Evolutionary conservation across 2,329 filamentous ascomycete species (phyloP).

Genomic region (Claviceps pazoutovae): DNA sequence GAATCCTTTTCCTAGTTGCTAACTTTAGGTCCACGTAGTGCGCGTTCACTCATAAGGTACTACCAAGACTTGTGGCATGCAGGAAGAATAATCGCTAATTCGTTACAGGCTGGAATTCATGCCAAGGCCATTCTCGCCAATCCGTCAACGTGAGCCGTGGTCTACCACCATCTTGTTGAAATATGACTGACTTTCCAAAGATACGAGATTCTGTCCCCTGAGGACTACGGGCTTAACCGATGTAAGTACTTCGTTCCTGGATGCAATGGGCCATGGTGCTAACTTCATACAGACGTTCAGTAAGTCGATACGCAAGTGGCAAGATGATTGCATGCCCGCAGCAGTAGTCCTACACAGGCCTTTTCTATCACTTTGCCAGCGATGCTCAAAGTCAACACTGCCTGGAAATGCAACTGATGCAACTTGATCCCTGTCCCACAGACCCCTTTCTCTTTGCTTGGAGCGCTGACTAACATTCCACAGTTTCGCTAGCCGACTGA

Average conservation of each 20-base stretch:
- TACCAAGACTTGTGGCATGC: not conserved
- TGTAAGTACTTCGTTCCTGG: not conserved
- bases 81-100: not conserved
- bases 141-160: not conserved
- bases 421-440: not conserved
- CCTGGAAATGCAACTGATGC: not conserved
- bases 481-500: conserved; percentile 30
- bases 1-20: not conserved
- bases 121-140: conserved; percentile 14
- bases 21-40: not conserved
- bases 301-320: not conserved
- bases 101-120: conserved; percentile 18
- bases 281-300: conserved; percentile 1
- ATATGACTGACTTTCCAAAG: conserved; percentile 26
- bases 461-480: not conserved
- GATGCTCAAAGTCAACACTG: not conserved
- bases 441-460: no score
- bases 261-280: not conserved
- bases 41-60: conserved; percentile 1
- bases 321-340: not conserved
- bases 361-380: not conserved
- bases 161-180: not conserved
- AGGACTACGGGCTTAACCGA: conserved; percentile 30
- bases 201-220: conserved; percentile 82
- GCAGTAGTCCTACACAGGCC: not conserved